These are phyloP conservation scores for Neurospora sp. DNA, from an alignment of 495 filamentous ascomycete species.

Conservation along the genomic window DNA sequence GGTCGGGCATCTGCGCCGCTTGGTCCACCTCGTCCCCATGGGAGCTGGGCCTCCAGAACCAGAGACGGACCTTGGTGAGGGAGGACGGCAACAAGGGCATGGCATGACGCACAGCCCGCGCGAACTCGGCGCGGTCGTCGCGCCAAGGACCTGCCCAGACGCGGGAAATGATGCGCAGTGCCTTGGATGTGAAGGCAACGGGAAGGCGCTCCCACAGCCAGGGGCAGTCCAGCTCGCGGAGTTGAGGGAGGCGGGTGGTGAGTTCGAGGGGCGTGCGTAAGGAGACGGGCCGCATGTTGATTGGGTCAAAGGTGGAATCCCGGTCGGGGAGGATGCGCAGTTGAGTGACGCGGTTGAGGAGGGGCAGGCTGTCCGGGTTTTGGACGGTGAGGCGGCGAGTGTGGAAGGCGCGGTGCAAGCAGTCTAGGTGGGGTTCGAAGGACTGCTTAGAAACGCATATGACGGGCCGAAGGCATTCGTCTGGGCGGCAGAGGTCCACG, in stretches of 20 bases:
- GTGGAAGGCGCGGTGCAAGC: conserved; percentile 16
- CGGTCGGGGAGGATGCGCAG: conserved; percentile 10
- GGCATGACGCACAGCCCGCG: conserved; percentile 6
- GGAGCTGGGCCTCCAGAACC: conserved; percentile 14
- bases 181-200: conserved; percentile 4
- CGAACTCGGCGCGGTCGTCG: conserved; percentile 17
- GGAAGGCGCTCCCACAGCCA: conserved; percentile 19
- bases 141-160: conserved; percentile 19
- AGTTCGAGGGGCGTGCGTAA: conserved; percentile 12
- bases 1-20: conserved; percentile 12
- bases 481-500: neutral
- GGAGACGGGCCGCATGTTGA: conserved; percentile 11
- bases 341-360: conserved; percentile 7
- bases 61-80: conserved; percentile 12
- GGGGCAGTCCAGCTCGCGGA: conserved; percentile 13
- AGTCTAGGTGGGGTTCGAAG: conserved; percentile 13
- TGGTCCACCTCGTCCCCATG: conserved; percentile 11
- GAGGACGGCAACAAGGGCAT: conserved; percentile 8
- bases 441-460: conserved; percentile 1
- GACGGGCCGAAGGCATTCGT: neutral
- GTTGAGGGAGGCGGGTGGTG: conserved; percentile 8
- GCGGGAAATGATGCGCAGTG: conserved; percentile 12
- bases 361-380: conserved; percentile 8
- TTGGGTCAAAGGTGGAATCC: neutral
- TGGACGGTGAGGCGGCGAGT: conserved; percentile 13